These are phyloP conservation scores for Fusarium citri DNA, from an alignment of 2,329 filamentous ascomycete genomes.

Conservation along the genomic window DNA sequence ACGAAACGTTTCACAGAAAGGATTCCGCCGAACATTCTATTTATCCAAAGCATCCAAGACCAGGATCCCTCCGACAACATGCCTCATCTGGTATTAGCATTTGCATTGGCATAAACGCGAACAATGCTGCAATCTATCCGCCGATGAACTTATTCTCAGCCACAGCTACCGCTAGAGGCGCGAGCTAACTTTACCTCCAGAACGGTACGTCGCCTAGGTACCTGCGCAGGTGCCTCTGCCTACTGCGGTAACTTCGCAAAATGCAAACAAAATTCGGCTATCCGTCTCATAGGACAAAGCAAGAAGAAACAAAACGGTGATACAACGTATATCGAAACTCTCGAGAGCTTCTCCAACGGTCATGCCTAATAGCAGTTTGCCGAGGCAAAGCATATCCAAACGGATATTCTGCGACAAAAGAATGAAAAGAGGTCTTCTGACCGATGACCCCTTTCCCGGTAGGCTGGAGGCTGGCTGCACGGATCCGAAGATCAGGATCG, in stretches of 20 bases:
- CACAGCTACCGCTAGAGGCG: constrained; percentile 4
- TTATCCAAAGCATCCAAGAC: constrained; percentile 14
- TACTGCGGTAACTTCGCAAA: not conserved
- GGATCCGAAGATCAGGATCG: constrained; percentile 47
- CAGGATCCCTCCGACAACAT: constrained; percentile 23
- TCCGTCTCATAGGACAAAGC: not conserved
- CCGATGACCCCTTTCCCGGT: constrained; percentile 39
- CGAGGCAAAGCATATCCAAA: constrained; percentile 16
- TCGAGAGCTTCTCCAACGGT: constrained; percentile 6
- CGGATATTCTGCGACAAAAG: constrained; percentile 17
- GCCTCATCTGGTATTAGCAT: constrained; percentile 22
- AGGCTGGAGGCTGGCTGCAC: constrained; percentile 41
- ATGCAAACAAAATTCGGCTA: not conserved
- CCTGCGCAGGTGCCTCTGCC: not conserved
- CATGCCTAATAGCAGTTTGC: constrained; percentile 2
- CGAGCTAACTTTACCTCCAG: not conserved
- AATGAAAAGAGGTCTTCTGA: constrained; percentile 31
- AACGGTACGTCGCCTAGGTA: not conserved
- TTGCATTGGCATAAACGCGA: constrained; percentile 13
- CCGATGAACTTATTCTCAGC: constrained; percentile 27
- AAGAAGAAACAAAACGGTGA: not conserved
- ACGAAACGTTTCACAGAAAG: constrained; percentile 44
- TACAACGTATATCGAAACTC: constrained; percentile 2
- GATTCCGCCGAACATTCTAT: constrained; percentile 26
- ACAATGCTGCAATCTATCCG: constrained; percentile 17